These are phyloP conservation scores for Sporothrix dimorphospora DNA, from an alignment of 2,329 filamentous ascomycete species.

Conservation along the genomic window DNA sequence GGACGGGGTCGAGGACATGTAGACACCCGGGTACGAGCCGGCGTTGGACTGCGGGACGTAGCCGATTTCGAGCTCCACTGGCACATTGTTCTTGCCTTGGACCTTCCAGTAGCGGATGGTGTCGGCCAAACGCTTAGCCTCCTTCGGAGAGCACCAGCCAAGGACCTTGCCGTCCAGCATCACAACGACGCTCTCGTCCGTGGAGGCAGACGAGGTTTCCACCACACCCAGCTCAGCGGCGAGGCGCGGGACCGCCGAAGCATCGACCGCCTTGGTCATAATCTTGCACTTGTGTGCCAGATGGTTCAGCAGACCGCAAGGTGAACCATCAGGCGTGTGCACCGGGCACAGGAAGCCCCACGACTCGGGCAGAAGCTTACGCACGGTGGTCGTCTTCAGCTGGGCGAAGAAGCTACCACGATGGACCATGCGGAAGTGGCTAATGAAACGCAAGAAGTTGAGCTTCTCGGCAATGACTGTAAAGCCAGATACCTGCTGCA, in stretches of 20 bases:
- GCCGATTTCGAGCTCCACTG: constrained; percentile 84
- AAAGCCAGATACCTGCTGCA: constrained; percentile 93
- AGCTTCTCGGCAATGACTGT: constrained; percentile 98
- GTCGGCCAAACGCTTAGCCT: constrained; percentile 80
- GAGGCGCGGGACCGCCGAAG: constrained; percentile 72
- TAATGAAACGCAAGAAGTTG: constrained; percentile 98
- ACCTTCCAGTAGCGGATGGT: constrained; percentile 96
- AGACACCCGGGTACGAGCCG: constrained; percentile 95
- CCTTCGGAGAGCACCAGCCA: constrained; percentile 85
- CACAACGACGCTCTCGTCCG: constrained; percentile 82
- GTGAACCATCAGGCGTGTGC: constrained; percentile 93
- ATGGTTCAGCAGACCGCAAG: constrained; percentile 94
- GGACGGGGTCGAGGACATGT: constrained; percentile 84
- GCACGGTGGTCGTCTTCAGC: constrained; percentile 93
- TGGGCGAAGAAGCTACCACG: constrained; percentile 98
- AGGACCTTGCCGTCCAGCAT: constrained; percentile 89
- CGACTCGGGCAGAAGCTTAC: constrained; percentile 92
- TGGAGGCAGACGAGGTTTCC: constrained; percentile 73
- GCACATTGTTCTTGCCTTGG: constrained; percentile 77
- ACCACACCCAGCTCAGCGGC: constrained; percentile 80
- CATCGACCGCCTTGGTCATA: constrained; percentile 74
- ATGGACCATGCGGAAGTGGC: constrained; percentile 98
- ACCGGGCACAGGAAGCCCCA: constrained; percentile 98
- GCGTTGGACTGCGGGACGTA: constrained; percentile 85
- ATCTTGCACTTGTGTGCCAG: constrained; percentile 93